phyloP scores from a whole-genome alignment of 768 basidiomycete species.

The Udeniomyces megalosporus region DNA sequence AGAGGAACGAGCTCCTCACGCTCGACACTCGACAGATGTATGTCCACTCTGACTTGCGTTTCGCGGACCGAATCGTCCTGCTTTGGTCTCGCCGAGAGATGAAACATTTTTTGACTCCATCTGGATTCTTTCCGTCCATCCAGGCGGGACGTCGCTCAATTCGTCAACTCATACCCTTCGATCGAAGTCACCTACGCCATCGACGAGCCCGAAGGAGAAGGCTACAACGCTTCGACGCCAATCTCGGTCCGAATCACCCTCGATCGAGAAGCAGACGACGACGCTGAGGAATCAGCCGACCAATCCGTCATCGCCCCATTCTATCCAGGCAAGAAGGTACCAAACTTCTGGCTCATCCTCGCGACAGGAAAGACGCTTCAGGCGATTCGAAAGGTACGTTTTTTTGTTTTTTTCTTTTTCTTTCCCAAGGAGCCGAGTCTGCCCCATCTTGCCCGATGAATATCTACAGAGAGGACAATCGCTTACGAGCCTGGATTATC shows the following conservation, averaged over 20 bases:
- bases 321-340: slow-evolving; percentile 77
- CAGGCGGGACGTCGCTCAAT: slow-evolving; percentile 85
- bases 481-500: too few species aligned
- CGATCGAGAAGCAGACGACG: slow-evolving; percentile 63
- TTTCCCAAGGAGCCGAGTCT: not conserved
- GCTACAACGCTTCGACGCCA: slow-evolving; percentile 47
- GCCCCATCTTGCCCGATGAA: not conserved
- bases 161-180: slow-evolving; percentile 95
- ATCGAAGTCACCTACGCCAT: slow-evolving; percentile 77
- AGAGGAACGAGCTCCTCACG: slow-evolving; percentile 53
- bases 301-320: slow-evolving; percentile 82
- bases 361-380: slow-evolving; percentile 58
- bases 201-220: slow-evolving; percentile 49
- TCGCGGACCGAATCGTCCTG: not conserved
- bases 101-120: not conserved
- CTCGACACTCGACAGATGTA: slow-evolving; percentile 80
- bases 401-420: not conserved
- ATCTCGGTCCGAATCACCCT: slow-evolving; percentile 66
- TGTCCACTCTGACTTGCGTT: slow-evolving; percentile 25
- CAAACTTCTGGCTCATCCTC: slow-evolving; percentile 95
- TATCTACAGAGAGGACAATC: too few species aligned
- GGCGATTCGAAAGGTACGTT: slow-evolving; percentile 48
- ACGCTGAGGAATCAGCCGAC: slow-evolving; percentile 49
- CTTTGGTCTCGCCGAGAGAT: not conserved
- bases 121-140: slow-evolving; percentile 16